Percentiles rank a stretch among this genome's conserved stretches.
These are phyloP conservation scores for Hippophae rhamnoides DNA, from an alignment of 306 rosid species.

Conservation along the genomic window DNA sequence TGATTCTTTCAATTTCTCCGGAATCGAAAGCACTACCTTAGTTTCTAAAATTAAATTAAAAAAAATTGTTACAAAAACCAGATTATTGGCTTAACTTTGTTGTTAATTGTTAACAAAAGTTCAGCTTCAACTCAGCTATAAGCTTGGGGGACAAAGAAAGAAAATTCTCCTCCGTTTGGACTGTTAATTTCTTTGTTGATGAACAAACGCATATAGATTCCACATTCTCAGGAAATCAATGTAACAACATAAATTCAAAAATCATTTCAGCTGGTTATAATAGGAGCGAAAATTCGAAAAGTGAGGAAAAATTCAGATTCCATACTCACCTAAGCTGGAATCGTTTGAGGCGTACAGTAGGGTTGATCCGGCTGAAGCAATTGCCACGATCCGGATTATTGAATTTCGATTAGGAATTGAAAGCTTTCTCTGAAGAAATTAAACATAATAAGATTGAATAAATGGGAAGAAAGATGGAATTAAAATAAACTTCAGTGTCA, in stretches of 20 bases:
- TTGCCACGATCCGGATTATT: constrained; percentile 26
- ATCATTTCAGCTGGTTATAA: neutral
- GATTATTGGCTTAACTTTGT: too few species aligned
- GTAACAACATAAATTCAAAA: neutral
- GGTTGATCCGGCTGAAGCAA: constrained; percentile 41
- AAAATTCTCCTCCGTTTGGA: too few species aligned
- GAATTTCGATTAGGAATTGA: constrained; percentile 16
- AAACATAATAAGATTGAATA: neutral
- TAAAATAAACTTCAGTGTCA: neutral
- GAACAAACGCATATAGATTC: too few species aligned
- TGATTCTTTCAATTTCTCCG: constrained; percentile 26
- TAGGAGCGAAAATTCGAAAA: neutral
- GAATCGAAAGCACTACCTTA: constrained; percentile 19
- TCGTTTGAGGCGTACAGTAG: constrained; percentile 11
- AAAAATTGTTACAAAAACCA: neutral
- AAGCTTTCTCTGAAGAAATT: constrained; percentile 32
- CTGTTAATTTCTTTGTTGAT: too few species aligned
- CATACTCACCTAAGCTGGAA: constrained; percentile 24
- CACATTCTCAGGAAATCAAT: too few species aligned
- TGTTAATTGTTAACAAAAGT: too few species aligned
- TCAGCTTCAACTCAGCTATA: too few species aligned
- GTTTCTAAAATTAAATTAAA: constrained; percentile 29
- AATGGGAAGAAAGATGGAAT: neutral
- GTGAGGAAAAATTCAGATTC: neutral
- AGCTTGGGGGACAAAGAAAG: too few species aligned